These are phyloP conservation scores for Tolypocladium tundrense DNA, from an alignment of 2,329 filamentous ascomycete genomes.

Conservation along the genomic window DNA sequence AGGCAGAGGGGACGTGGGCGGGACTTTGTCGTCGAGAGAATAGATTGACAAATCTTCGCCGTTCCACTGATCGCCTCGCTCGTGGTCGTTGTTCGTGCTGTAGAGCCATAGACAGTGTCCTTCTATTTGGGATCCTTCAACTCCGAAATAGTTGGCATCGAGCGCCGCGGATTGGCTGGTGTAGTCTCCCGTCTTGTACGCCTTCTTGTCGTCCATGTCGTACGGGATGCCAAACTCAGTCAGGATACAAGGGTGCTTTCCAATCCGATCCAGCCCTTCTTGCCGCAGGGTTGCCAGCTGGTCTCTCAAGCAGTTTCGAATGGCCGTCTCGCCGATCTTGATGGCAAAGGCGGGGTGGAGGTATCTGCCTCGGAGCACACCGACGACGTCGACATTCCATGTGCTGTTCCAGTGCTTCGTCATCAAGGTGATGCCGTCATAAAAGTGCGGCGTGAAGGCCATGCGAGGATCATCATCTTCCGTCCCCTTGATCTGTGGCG, in stretches of 20 bases:
- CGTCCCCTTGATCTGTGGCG: slow-evolving; percentile 78
- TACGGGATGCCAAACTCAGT: slow-evolving; percentile 97
- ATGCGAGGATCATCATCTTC: slow-evolving; percentile 80
- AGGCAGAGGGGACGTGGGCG: slow-evolving; percentile 42
- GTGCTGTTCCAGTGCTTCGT: slow-evolving; percentile 98
- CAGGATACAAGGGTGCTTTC: slow-evolving; percentile 78
- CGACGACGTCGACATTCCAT: slow-evolving; percentile 95
- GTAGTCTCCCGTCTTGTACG: slow-evolving; percentile 93
- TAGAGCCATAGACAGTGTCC: slow-evolving; percentile 91
- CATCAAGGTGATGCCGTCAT: slow-evolving; percentile 92
- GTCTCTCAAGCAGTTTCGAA: slow-evolving; percentile 84
- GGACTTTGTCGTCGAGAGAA: slow-evolving; percentile 66
- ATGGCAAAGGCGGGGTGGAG: slow-evolving; percentile 83
- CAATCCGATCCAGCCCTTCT: slow-evolving; percentile 82
- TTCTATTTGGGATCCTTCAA: slow-evolving; percentile 74
- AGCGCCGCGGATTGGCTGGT: slow-evolving; percentile 84
- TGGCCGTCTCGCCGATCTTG: slow-evolving; percentile 85
- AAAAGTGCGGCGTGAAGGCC: slow-evolving; percentile 91
- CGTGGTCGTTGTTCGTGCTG: slow-evolving; percentile 70
- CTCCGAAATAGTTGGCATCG: slow-evolving; percentile 90
- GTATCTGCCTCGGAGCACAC: slow-evolving; percentile 81
- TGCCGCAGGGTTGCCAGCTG: slow-evolving; percentile 74
- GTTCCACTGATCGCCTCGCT: slow-evolving; percentile 92
- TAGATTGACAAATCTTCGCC: slow-evolving; percentile 92
- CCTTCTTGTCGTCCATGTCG: slow-evolving; percentile 95